phyloP scores from a whole-genome alignment of 306 rosid species.

The Datisca glomerata region DNA sequence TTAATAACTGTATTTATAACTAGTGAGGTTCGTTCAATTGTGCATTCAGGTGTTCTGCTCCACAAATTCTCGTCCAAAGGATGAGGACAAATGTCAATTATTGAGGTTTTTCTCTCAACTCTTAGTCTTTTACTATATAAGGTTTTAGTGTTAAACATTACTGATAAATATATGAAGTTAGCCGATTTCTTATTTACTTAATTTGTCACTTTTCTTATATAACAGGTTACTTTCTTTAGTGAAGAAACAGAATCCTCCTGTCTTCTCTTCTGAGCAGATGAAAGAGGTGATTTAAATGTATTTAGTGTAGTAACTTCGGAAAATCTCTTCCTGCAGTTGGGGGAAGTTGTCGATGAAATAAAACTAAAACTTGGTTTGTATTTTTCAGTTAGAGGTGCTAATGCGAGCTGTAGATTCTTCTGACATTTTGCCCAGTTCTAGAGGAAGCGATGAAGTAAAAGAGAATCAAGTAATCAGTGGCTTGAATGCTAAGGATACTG shows the following conservation, averaged over 20 bases:
- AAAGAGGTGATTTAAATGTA: conserved; percentile 42
- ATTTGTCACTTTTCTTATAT: conserved; percentile 14
- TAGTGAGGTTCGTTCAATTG: conserved; percentile 7
- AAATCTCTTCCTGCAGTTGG: too few species aligned
- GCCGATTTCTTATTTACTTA: conserved; percentile 20
- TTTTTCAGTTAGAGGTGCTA: conserved; percentile 52
- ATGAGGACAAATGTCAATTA: conserved; percentile 29
- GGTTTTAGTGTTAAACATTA: not conserved
- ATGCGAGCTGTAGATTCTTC: conserved; percentile 25
- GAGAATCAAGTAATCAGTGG: conserved; percentile 15
- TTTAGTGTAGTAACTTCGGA: conserved; percentile 6
- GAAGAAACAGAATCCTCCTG: conserved; percentile 28
- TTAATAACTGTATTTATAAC: not conserved
- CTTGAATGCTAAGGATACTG: conserved; percentile 19
- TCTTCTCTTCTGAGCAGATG: conserved; percentile 40
- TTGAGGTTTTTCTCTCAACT: conserved; percentile 33
- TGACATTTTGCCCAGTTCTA: conserved; percentile 11
- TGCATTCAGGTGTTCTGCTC: conserved; percentile 50
- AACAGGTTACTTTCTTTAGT: conserved; percentile 52
- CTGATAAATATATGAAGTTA: too few species aligned
- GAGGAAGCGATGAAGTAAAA: conserved; percentile 16
- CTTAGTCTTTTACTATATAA: not conserved
- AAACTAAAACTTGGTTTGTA: conserved; percentile 19
- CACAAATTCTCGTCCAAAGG: conserved; percentile 36
- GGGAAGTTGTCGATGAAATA: conserved; percentile 13